A percentile compares a stretch with the other conserved stretches of the same genome.
Evolutionary conservation across 1,284 basidiomycete genomes (phyloP).

Genomic region (Rhodotorula glutinis): DNA sequence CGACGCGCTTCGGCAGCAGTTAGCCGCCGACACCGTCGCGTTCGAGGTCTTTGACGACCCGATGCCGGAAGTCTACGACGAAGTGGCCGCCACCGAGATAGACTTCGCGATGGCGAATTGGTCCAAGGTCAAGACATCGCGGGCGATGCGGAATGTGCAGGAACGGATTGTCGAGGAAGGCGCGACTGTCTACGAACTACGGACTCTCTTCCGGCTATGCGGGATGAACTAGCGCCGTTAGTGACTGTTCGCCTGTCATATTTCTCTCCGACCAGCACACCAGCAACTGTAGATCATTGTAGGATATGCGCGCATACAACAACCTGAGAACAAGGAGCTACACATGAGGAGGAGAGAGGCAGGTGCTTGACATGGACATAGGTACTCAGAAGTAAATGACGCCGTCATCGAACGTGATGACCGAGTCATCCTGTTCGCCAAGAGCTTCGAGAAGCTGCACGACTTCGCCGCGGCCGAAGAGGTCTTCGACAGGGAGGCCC

Average conservation of each 20-base stretch:
- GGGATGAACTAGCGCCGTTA: not conserved
- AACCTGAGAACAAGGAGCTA: not conserved
- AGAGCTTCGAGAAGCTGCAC: constrained; percentile 17
- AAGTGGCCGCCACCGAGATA: constrained; percentile 7
- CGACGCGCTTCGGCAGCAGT: not conserved
- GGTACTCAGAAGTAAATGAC: constrained; percentile 12
- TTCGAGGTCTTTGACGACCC: constrained; percentile 16
- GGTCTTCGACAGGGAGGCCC: constrained; percentile 14
- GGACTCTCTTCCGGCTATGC: constrained; percentile 10
- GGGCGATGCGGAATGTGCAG: constrained; percentile 7
- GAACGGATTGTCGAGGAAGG: constrained; percentile 10
- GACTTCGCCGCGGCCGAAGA: constrained; percentile 28
- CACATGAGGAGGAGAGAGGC: too few species aligned
- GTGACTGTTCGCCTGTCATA: too few species aligned
- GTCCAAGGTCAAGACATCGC: not conserved
- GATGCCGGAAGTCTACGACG: constrained; percentile 14
- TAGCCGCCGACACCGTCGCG: constrained; percentile 6
- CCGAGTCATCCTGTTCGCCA: constrained; percentile 20
- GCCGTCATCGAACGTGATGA: constrained; percentile 19
- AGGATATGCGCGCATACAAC: not conserved
- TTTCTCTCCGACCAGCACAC: not conserved
- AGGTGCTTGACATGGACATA: not conserved
- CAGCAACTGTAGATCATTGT: not conserved
- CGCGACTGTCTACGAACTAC: not conserved
- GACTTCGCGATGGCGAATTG: constrained; percentile 2